Evolutionary conservation across 495 filamentous ascomycete genomes (phyloP).

Genomic region (Aspergillus mulundensis): DNA sequence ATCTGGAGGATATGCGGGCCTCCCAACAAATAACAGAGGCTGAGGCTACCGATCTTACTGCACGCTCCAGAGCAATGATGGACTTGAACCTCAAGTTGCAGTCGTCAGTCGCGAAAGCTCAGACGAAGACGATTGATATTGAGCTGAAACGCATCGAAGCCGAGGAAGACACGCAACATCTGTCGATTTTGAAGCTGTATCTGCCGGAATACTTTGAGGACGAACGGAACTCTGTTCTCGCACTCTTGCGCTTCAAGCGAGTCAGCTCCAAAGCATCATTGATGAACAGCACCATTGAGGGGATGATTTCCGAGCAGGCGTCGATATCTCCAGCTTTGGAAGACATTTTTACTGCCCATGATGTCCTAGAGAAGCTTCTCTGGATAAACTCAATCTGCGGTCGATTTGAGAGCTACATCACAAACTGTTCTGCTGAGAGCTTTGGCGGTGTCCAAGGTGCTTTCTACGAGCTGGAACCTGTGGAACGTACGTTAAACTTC

Average conservation of each 20-base stretch:
- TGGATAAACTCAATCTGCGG: slow-evolving; percentile 81
- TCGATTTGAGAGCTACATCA: slow-evolving; percentile 75
- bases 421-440: slow-evolving; percentile 66
- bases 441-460: slow-evolving; percentile 73
- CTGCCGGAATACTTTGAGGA: slow-evolving; percentile 79
- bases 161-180: slow-evolving; percentile 82
- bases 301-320: slow-evolving; percentile 57
- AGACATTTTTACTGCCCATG: slow-evolving; percentile 70
- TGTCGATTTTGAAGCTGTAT: slow-evolving; percentile 82
- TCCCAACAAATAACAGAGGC: slow-evolving; percentile 88
- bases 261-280: slow-evolving; percentile 84
- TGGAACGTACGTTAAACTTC: slow-evolving; percentile 81
- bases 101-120: slow-evolving; percentile 79
- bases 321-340: slow-evolving; percentile 60
- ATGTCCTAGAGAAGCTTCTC: slow-evolving; percentile 76
- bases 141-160: slow-evolving; percentile 85
- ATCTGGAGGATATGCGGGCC: slow-evolving; percentile 86
- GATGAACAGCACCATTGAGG: slow-evolving; percentile 73
- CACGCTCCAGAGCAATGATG: slow-evolving; percentile 86
- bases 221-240: slow-evolving; percentile 77
- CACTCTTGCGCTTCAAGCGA: slow-evolving; percentile 80
- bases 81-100: slow-evolving; percentile 94
- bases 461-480: slow-evolving; percentile 85
- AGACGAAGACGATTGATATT: slow-evolving; percentile 88
- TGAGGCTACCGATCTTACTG: slow-evolving; percentile 81